Evolutionary conservation across 1,284 basidiomycete genomes (phyloP), one percentile per base, ranked within the genome.

Genomic region (Ceratobasidium sp.): DNA sequence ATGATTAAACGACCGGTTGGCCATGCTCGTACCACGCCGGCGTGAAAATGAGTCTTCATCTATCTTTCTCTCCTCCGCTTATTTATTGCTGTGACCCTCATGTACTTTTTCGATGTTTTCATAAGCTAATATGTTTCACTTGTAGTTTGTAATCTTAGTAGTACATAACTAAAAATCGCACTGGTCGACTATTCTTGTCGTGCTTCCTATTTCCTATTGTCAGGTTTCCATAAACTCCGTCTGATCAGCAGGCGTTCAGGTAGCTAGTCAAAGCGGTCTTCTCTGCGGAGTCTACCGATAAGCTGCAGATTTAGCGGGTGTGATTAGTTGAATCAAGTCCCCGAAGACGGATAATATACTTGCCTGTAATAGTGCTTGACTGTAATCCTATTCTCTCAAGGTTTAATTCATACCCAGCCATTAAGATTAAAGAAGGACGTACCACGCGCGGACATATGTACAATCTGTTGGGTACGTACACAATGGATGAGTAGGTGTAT

Each of bases 281-380:
- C 32, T 62, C 58, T 8, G 58, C 58, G n/a, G 58, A 50, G 29
- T 50, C 45, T 13, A 62, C 45, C 15, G 58, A 35, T 20, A 62
- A 32, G 12, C 45, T 40, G 17, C 7, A 40, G n/a, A n/a, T n/a
- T n/a, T n/a, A n/a, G n/a, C n/a, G n/a, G n/a, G n/a, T n/a, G n/a
- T n/a, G 17, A 40, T 17, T 17, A 40, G 38, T 40, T 40, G 17
- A 40, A 40, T 8, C 7, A 17, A 17, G 17, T 7, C 38, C 38
- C 38, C 17, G 38, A 7, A 7, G 38, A 40, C 38, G 38, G 7
- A 40, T 8, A 40, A 40, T 17, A 40, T 8, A 17, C 38, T 40
- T 40, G 17, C 38, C n/a, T 32, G 73, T 85, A 86, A 71, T 77
- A 81, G 71, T 84, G 76, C 77, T 86, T 86, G 68, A 86, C 83